These are phyloP conservation scores for Penicillium coffeae DNA, from an alignment of 495 filamentous ascomycete genomes.

Conservation along the genomic window DNA sequence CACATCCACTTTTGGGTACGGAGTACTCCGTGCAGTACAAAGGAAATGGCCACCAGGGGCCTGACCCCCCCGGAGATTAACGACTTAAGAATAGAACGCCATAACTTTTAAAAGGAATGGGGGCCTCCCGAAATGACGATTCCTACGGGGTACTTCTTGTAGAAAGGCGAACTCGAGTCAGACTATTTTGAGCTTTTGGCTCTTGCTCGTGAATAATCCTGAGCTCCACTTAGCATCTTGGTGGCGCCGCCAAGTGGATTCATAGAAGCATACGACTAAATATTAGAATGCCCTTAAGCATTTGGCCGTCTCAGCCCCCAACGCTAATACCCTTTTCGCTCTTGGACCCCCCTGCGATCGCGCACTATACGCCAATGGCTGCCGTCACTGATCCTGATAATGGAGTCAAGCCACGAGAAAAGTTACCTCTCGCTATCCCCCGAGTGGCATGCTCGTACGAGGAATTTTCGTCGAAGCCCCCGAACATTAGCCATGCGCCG, in stretches of 20 bases:
- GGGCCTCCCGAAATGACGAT: no score
- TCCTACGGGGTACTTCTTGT: background rate
- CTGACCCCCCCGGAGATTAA: background rate
- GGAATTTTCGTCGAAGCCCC: no score
- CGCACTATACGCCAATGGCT: background rate
- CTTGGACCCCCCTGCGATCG: background rate
- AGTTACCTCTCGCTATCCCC: background rate
- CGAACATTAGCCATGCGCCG: no score
- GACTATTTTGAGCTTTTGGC: background rate
- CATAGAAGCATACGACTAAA: background rate
- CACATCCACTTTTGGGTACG: no score
- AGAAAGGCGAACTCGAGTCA: background rate
- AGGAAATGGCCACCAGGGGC: background rate
- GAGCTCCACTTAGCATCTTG: background rate
- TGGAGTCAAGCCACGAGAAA: background rate
- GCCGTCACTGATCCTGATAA: background rate
- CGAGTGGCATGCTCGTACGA: background rate
- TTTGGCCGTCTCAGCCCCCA: background rate
- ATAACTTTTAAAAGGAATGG: background rate
- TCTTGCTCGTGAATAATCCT: background rate
- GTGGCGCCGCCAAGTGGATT: background rate
- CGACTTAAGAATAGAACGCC: background rate
- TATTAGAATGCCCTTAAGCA: background rate
- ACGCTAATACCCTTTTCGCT: background rate
- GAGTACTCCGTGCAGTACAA: no score